Base-by-base conservation (phyloP, 2,329 filamentous ascomycete genomes). In the Aspergillus candidus region DNA sequence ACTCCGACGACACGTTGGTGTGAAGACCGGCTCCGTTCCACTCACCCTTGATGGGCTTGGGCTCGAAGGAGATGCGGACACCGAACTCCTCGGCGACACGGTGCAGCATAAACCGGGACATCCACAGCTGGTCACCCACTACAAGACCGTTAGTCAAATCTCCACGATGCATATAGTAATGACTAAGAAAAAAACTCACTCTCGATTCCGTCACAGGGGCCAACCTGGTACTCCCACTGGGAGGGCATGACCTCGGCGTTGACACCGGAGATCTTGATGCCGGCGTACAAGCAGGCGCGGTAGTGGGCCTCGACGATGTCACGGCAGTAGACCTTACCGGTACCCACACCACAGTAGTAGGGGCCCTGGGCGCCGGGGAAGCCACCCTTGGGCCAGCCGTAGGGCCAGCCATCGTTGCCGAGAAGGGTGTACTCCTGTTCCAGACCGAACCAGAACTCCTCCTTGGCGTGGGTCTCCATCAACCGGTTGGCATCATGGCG, bases 181-280 rank as follows among this genome's bases (percentile, higher is more conserved):
- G 14, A 41, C 10, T n/a, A n/a, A n/a, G 8, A 13, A 40, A 38
- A 32, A 30, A 41, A 76, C 81, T 73, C 70, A 87, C 84, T 86
- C 67, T 83, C 76, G 60, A 96, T 96, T 53, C 89, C 91, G 43
- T 75, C 71, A 72, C 88, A 94, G 53, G 91, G 91, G 46, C 91
- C 91, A 61, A 96, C 87, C 69, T 96, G 91, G 82, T 88, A 96
- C 71, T 97, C 91, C 91, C 91, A 97, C 73, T 96, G 91, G 49
- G 86, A 89, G 53, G 89, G 86, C 87, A 96, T 94, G 64, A 98
- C 93, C 79, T 98, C 93, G 55, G 93, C 93, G 72, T 98, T 98
- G 75, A 93, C 97, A 64, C 93, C 93, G 18, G 90, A 95, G 72
- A 98, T 97, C 70, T 90, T 83, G 72, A 98, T 79, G 48, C 86